phyloP scores from a whole-genome alignment of 352 stramenopile genomes.

The Globisporangium cystogenes region DNA sequence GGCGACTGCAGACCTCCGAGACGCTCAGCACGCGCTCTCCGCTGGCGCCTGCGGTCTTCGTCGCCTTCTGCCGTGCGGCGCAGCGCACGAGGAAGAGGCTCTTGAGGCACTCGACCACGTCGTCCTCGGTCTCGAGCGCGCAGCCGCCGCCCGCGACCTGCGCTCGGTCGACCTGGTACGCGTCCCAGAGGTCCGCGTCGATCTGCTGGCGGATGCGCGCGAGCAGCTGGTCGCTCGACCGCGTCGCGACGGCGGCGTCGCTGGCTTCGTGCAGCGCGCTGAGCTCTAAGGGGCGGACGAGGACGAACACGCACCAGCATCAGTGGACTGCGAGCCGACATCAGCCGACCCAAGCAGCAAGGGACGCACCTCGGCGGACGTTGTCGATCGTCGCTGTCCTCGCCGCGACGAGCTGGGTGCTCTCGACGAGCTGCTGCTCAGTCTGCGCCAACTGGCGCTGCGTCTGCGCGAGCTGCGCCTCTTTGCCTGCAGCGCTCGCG shows the following conservation, averaged over 20 bases:
- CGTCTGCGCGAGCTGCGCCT: slow-evolving; percentile 1
- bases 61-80: neutral
- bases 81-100: slow-evolving; percentile 22
- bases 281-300: too few species aligned
- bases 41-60: neutral
- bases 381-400: slow-evolving; percentile 46
- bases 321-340: neutral
- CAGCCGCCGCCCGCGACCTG: slow-evolving; percentile 19
- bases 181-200: slow-evolving; percentile 37
- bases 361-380: slow-evolving; percentile 44
- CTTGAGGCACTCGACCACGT: slow-evolving; percentile 33
- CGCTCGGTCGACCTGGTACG: slow-evolving; percentile 25
- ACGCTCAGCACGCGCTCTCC: slow-evolving; percentile 10
- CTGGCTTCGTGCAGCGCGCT: slow-evolving; percentile 17
- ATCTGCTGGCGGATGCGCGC: slow-evolving; percentile 39
- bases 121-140: slow-evolving; percentile 22
- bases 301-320: neutral
- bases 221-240: slow-evolving; percentile 26
- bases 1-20: slow-evolving; percentile 16
- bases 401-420: slow-evolving; percentile 20
- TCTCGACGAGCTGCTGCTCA: slow-evolving; percentile 19
- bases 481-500: too few species aligned
- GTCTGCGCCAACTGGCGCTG: slow-evolving; percentile 13
- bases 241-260: neutral
- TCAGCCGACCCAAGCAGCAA: too few species aligned